A percentile compares a stretch with the other conserved stretches of the same genome.
Evolutionary conservation across 2,329 filamentous ascomycete genomes (phyloP).

Genomic region (Calonectria pauciramosa): DNA sequence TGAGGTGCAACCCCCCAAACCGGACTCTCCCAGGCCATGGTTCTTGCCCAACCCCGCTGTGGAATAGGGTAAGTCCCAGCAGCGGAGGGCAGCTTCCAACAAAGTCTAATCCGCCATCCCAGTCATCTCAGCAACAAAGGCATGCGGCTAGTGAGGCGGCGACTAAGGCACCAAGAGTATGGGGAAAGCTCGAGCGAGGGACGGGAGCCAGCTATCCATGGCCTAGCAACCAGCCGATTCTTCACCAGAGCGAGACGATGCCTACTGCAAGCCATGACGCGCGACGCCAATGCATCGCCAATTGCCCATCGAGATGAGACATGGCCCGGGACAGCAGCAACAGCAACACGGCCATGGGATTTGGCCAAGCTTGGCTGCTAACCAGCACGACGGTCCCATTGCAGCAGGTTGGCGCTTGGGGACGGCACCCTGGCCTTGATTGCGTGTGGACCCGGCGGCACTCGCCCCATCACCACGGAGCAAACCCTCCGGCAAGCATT

Average conservation of each 20-base stretch:
- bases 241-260: background rate
- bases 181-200: background rate
- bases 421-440: conserved; percentile 10
- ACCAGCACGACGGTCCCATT: conserved; percentile 5
- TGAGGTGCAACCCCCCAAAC: background rate
- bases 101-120: background rate
- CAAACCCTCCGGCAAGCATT: conserved; percentile 26
- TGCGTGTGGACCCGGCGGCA: background rate
- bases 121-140: background rate
- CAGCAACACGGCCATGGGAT: conserved; percentile 4
- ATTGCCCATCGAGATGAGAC: background rate
- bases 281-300: background rate
- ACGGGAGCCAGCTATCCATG: conserved; percentile 2
- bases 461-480: background rate
- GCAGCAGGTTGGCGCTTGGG: conserved; percentile 7
- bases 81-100: background rate
- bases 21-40: conserved; percentile 5
- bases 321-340: background rate
- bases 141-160: background rate
- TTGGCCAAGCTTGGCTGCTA: conserved; percentile 11
- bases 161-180: background rate
- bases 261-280: background rate
- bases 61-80: conserved; percentile 13
- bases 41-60: conserved; percentile 9
- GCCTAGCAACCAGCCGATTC: background rate